Evolutionary conservation across 129 eudicot species (phyloP).

Genomic region (Deinandra increscens): DNA sequence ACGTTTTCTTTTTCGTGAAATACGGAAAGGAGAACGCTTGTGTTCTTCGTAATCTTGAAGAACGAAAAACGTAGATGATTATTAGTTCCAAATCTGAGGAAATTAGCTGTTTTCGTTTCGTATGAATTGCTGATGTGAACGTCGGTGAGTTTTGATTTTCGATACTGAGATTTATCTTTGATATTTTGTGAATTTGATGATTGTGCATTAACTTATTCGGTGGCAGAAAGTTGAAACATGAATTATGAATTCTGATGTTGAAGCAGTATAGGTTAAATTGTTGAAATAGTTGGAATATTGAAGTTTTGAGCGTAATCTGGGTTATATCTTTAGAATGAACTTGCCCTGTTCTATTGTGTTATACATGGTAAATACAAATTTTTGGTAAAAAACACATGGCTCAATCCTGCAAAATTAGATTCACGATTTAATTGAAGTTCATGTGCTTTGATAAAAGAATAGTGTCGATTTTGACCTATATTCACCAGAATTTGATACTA

Average conservation of each 20-base stretch:
- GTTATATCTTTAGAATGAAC: neutral
- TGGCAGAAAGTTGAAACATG: neutral
- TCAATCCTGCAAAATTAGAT: neutral
- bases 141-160: neutral
- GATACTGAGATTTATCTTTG: neutral
- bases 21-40: neutral
- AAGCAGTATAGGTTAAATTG: neutral
- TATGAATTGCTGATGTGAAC: neutral
- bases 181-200: neutral
- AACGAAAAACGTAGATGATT: neutral
- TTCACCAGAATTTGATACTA: neutral
- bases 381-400: neutral
- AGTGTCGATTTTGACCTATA: neutral
- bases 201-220: neutral
- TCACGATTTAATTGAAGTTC: slow-evolving; percentile 6
- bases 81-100: neutral
- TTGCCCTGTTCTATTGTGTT: neutral
- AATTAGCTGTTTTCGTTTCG: neutral
- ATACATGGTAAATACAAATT: neutral
- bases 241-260: neutral
- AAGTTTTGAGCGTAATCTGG: neutral
- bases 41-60: neutral
- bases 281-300: neutral
- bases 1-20: neutral
- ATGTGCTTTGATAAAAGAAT: neutral